These are phyloP conservation scores for Trichoderma sp. DNA, from an alignment of 2,329 filamentous ascomycete species.

Conservation along the genomic window DNA sequence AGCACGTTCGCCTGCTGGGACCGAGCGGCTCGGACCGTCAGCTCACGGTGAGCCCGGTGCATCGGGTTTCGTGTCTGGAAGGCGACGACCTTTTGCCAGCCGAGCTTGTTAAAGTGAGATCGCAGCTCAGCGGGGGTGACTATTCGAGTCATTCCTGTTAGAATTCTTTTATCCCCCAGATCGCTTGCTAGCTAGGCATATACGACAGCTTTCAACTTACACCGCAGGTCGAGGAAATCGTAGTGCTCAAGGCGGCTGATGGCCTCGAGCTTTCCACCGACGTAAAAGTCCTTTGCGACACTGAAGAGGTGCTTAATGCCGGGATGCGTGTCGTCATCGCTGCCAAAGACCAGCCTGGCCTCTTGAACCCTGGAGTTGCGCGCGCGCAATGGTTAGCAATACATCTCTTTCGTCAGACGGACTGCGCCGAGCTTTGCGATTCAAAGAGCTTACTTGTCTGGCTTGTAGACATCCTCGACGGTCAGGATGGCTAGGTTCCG, in stretches of 20 bases:
- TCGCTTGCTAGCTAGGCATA: background rate
- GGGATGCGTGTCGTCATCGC: slow-evolving; percentile 83
- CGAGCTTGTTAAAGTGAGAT: slow-evolving; percentile 97
- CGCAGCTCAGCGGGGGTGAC: slow-evolving; percentile 93
- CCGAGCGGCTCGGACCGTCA: slow-evolving; percentile 94
- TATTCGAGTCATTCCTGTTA: slow-evolving; percentile 32
- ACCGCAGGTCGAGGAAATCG: slow-evolving; percentile 95
- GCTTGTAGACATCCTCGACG: slow-evolving; percentile 90
- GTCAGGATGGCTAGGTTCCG: slow-evolving; percentile 93
- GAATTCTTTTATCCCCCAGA: background rate
- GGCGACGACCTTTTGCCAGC: slow-evolving; percentile 94
- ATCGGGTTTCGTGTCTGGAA: slow-evolving; percentile 99
- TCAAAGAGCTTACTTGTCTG: slow-evolving; percentile 78
- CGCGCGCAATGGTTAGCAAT: background rate
- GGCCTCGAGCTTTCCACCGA: slow-evolving; percentile 94
- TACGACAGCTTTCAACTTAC: slow-evolving; percentile 48
- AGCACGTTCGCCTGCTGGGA: slow-evolving; percentile 96
- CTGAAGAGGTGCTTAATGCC: slow-evolving; percentile 86
- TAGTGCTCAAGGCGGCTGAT: slow-evolving; percentile 96
- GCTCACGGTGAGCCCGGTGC: slow-evolving; percentile 96
- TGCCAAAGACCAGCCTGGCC: slow-evolving; percentile 91
- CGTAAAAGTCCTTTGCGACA: slow-evolving; percentile 80
- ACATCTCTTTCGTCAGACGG: background rate
- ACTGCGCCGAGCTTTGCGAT: background rate
- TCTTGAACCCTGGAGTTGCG: slow-evolving; percentile 67